phyloP scores from a whole-genome alignment of 805 yeast genomes.

The Zygosaccharomyces lentus region DNA sequence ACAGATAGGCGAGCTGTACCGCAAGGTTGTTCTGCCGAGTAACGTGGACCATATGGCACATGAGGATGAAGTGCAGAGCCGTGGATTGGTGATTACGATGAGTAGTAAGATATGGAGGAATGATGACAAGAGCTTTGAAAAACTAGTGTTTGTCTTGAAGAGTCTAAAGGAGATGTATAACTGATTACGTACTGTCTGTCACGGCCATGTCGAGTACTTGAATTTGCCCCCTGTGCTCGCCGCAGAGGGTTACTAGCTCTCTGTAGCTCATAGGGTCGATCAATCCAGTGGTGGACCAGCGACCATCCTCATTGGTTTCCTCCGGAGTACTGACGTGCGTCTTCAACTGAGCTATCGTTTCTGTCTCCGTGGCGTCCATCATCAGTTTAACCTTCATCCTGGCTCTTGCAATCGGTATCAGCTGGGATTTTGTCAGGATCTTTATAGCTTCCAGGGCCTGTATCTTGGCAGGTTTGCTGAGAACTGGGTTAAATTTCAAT shows the following conservation, averaged over 20 bases:
- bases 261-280: constrained; percentile 86
- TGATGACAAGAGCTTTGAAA: constrained; percentile 38
- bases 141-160: constrained; percentile 42
- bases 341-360: constrained; percentile 39
- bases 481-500: constrained; percentile 71
- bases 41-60: constrained; percentile 12
- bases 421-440: constrained; percentile 66
- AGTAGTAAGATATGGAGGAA: constrained; percentile 44
- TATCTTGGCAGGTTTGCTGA: constrained; percentile 70
- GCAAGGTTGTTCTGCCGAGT: constrained; percentile 24
- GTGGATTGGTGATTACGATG: constrained; percentile 39
- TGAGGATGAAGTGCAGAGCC: constrained; percentile 7
- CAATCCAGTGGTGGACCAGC: constrained; percentile 57
- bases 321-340: constrained; percentile 42
- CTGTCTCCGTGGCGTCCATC: constrained; percentile 45
- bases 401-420: constrained; percentile 91
- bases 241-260: constrained; percentile 58
- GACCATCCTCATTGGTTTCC: constrained; percentile 43
- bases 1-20: constrained; percentile 38
- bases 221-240: constrained; percentile 51
- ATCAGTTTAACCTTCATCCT: constrained; percentile 80
- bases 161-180: constrained; percentile 29
- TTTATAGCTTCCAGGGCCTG: constrained; percentile 92
- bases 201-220: constrained; percentile 91
- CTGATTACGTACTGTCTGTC: constrained; percentile 38